Evolutionary conservation across 1,284 basidiomycete species (phyloP).

Genomic region (Exobasidium rhododendri): DNA sequence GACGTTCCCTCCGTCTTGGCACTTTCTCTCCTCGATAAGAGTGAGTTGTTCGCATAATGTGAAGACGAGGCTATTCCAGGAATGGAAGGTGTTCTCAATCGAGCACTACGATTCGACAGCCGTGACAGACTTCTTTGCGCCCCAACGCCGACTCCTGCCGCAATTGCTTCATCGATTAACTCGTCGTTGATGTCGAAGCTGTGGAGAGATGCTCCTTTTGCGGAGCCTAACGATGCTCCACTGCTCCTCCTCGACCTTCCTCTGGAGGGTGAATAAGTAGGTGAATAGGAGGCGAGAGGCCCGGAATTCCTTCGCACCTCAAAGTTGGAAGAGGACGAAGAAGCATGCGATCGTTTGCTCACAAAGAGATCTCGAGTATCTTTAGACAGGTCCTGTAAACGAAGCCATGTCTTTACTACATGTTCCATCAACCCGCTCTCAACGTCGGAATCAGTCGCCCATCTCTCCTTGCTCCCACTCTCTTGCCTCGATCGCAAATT

Average conservation of each 20-base stretch:
- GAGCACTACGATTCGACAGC: not conserved
- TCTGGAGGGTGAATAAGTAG: not conserved
- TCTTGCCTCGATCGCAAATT: too few relatives aligned
- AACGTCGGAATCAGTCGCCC: not conserved
- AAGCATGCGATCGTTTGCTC: not conserved
- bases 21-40: not conserved
- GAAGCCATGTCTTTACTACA: not conserved
- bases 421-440: not conserved
- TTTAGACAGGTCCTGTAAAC: not conserved
- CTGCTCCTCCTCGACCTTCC: slow-evolving; percentile 8
- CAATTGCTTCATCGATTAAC: slow-evolving; percentile 3
- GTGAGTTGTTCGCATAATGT: not conserved
- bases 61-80: not conserved
- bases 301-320: not conserved
- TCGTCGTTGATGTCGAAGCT: not conserved
- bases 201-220: not conserved
- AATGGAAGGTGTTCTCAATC: not conserved
- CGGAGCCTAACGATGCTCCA: not conserved
- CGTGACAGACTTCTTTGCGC: not conserved
- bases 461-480: not conserved
- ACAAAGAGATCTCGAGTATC: not conserved
- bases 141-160: slow-evolving; percentile 2
- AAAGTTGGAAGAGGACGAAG: not conserved
- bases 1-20: not conserved
- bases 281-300: not conserved